These are phyloP conservation scores for Dryas octopetala DNA, from an alignment of 306 rosid genomes.

Conservation along the genomic window DNA sequence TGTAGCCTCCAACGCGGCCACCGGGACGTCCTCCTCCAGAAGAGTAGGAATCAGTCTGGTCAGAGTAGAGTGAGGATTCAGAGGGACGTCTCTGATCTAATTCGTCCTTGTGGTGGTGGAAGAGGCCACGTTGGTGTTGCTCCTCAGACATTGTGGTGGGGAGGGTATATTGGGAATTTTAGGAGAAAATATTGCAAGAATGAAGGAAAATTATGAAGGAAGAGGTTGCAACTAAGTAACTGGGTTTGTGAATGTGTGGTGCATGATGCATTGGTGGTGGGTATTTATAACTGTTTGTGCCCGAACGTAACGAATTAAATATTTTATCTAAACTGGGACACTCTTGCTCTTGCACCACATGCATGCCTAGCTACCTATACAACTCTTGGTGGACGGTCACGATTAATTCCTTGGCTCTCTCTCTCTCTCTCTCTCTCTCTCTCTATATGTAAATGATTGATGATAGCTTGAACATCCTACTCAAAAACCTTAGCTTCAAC, in stretches of 20 bases:
- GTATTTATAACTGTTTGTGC: background rate
- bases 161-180: background rate
- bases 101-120: slow-evolving; percentile 59
- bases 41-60: background rate
- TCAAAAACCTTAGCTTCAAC: too few species aligned
- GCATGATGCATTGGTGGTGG: slow-evolving; percentile 9
- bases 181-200: background rate
- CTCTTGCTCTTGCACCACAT: background rate
- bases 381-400: background rate
- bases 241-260: background rate
- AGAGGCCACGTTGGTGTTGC: slow-evolving; percentile 36
- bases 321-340: too few species aligned
- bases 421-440: too few species aligned
- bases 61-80: slow-evolving; percentile 11
- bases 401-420: background rate
- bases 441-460: too few species aligned
- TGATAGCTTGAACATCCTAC: too few species aligned
- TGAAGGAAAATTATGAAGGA: background rate
- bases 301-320: too few species aligned
- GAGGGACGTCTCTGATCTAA: slow-evolving; percentile 11
- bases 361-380: background rate
- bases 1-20: background rate
- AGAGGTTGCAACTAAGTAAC: background rate
- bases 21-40: background rate
- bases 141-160: slow-evolving; percentile 59